A percentile compares a stretch with the other conserved stretches of the same genome.
Conservation (phyloP, 2,329 filamentous ascomycete species). For the Phoma sp. region DNA sequence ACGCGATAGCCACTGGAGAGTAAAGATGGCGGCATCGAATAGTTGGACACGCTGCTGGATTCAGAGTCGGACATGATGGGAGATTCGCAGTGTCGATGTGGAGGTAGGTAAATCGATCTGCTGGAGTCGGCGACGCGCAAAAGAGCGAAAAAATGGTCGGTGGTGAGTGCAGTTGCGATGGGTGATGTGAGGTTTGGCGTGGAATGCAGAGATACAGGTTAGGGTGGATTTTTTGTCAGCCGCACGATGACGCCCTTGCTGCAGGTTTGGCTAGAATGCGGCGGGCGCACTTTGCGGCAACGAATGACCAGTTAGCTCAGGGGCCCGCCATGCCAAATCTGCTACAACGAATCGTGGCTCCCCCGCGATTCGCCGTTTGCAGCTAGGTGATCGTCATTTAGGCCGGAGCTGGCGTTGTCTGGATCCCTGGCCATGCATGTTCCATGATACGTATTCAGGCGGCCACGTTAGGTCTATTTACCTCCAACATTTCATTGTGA, state of each 20-base stretch:
- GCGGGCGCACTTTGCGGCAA: constrained; percentile 8
- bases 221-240: constrained; percentile 8
- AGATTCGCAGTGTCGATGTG: background rate
- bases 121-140: background rate
- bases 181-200: background rate
- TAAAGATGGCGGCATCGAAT: constrained; percentile 10
- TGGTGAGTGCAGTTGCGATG: background rate
- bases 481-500: background rate
- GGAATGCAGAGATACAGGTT: constrained; percentile 10
- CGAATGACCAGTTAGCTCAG: constrained; percentile 15
- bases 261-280: constrained; percentile 17
- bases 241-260: constrained; percentile 19
- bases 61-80: constrained; percentile 11
- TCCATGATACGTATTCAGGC: background rate
- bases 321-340: constrained; percentile 2
- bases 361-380: constrained; percentile 8
- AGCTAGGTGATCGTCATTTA: constrained; percentile 12
- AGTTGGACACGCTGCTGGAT: constrained; percentile 13
- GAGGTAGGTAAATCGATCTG: background rate
- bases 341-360: constrained; percentile 9
- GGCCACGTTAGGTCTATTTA: constrained; percentile 3
- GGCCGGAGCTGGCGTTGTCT: constrained; percentile 7
- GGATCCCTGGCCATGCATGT: background rate
- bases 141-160: background rate
- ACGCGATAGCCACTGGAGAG: constrained; percentile 20